These are phyloP conservation scores for Phytopythium boreale DNA, from an alignment of 352 stramenopile species.

Conservation along the genomic window DNA sequence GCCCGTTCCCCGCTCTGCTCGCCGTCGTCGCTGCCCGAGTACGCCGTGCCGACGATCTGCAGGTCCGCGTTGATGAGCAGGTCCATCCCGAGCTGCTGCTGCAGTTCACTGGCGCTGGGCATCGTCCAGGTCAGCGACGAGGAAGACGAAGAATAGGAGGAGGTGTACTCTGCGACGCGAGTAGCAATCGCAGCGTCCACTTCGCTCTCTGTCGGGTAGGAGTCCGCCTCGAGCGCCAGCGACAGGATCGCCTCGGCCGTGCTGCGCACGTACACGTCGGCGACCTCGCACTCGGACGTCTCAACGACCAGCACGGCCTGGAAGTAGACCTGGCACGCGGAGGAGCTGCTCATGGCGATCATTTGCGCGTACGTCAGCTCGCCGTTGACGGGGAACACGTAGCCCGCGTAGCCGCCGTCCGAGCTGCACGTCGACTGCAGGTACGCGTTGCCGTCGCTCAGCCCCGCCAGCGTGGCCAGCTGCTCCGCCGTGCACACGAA, in stretches of 20 bases:
- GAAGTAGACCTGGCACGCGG: slow-evolving; percentile 24
- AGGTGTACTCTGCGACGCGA: slow-evolving; percentile 22
- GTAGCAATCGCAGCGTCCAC: slow-evolving; percentile 20
- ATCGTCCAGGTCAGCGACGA: slow-evolving; percentile 23
- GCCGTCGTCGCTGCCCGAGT: slow-evolving; percentile 11
- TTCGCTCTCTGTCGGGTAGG: slow-evolving; percentile 19
- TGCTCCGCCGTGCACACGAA: slow-evolving; percentile 31
- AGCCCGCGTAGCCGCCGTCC: slow-evolving; percentile 17
- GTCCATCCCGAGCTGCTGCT: slow-evolving; percentile 14
- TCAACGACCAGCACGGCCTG: slow-evolving; percentile 26
- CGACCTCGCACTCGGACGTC: slow-evolving; percentile 26
- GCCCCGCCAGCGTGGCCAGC: slow-evolving; percentile 20
- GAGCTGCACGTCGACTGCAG: slow-evolving; percentile 18
- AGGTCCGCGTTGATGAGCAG: slow-evolving; percentile 27
- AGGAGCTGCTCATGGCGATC: slow-evolving; percentile 21
- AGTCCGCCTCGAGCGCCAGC: slow-evolving; percentile 14
- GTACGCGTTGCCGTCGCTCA: slow-evolving; percentile 30
- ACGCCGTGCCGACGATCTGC: slow-evolving; percentile 30
- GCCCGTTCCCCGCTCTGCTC: not conserved
- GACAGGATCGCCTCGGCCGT: slow-evolving; percentile 27
- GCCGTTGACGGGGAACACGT: slow-evolving; percentile 31
- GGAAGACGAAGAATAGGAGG: slow-evolving; percentile 8
- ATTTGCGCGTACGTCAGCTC: slow-evolving; percentile 26
- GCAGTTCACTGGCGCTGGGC: slow-evolving; percentile 20
- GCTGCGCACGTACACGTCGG: slow-evolving; percentile 27